These are phyloP conservation scores for Mycena olivaceomarginata DNA, from an alignment of 768 basidiomycete genomes.

Conservation along the genomic window DNA sequence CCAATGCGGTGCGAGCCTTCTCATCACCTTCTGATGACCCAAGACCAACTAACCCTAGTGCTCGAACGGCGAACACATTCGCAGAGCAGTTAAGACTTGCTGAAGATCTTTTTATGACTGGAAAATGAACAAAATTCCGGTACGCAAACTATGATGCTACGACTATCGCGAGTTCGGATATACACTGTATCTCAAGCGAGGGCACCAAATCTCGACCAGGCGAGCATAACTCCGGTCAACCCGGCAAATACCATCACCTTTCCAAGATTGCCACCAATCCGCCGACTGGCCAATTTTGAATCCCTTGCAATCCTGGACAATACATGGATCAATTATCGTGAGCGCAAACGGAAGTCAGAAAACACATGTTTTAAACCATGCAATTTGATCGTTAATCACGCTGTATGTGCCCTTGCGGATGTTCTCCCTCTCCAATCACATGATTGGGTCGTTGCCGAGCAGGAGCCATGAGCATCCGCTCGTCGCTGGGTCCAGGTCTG, in stretches of 20 bases:
- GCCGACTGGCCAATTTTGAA: slow-evolving; percentile 1
- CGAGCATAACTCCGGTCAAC: slow-evolving; percentile 18
- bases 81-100: neutral
- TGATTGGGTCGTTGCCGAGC: slow-evolving; percentile 65
- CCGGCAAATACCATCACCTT: slow-evolving; percentile 22
- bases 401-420: slow-evolving; percentile 72
- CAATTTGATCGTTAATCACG: slow-evolving; percentile 65
- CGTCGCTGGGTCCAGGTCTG: slow-evolving; percentile 63
- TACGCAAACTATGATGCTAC: slow-evolving; percentile 10
- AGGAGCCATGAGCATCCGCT: slow-evolving; percentile 70
- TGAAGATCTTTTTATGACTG: slow-evolving; percentile 18
- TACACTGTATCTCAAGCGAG: slow-evolving; percentile 16
- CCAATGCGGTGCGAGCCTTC: no score
- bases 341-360: slow-evolving; percentile 10
- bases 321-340: neutral
- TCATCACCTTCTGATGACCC: no score
- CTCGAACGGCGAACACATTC: neutral
- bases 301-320: slow-evolving; percentile 8
- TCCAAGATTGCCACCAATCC: neutral
- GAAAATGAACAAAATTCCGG: slow-evolving; percentile 13
- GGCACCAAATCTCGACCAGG: slow-evolving; percentile 17
- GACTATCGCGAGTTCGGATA: slow-evolving; percentile 18
- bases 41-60: neutral
- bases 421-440: slow-evolving; percentile 66
- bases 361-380: slow-evolving; percentile 13